Base-by-base conservation (phyloP, 2,329 filamentous ascomycete genomes). In the Ophioceras dolichostomum region DNA sequence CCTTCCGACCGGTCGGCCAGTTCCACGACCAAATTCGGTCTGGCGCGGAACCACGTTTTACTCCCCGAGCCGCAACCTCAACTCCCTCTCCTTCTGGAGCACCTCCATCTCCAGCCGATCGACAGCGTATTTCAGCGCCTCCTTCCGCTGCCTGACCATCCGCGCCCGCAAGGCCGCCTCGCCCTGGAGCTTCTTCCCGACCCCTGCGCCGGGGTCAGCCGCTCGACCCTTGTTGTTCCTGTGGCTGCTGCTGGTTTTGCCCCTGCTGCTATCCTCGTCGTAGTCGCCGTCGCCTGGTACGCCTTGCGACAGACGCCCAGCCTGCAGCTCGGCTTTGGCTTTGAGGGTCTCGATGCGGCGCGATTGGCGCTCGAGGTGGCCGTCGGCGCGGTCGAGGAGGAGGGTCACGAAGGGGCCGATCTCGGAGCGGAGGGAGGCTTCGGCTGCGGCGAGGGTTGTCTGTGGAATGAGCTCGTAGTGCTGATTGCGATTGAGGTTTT, bases 401-500 rank as follows among this genome's bases (percentile, higher is more conserved):
- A 77, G 73, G 21, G 79, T 67, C 45, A 94, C 83, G 56, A 86
- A 87, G 8, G 88, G 88, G n/a, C 81, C 79, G 47, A 94, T 91
- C 55, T 94, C 87, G 50, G 85, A 83, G 49, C 87, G 80, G 14
- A 95, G 75, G 4, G 85, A 79, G 46, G 83, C 70, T 59, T 95
- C 88, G 22, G 88, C 88, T 44, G 80, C 73, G 43, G 79, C 78
- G 32, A 95, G 75, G 36, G 83, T 83, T 10, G 82, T 76, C 55
- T 94, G 85, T 13, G 87, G 84, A 48, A 94, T 83, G 30, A 94
- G 77, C 57, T 95, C 88, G 60, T 94, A 95, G 62, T 94, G 88
- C 80, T 93, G 43, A 42, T 30, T 14, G 6, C 3, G n/a, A 10
- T 16, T 21, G 19, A 9, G 33, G 22, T 43, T 34, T n/a, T n/a